These are phyloP conservation scores for Triticum timopheevii DNA, from an alignment of 176 grass and related monocot genomes.

Conservation along the genomic window DNA sequence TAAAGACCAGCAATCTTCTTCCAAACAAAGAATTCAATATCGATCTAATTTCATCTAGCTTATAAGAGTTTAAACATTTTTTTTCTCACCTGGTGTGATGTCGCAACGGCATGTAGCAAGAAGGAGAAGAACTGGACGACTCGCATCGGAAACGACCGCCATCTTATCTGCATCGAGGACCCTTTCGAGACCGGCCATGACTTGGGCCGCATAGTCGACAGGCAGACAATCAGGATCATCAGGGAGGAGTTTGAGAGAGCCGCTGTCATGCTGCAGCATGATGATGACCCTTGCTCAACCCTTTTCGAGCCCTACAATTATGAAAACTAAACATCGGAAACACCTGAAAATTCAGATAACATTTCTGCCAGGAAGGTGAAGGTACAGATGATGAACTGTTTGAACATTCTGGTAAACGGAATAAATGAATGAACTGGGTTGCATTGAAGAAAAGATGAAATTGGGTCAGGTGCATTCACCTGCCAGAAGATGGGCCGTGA, in stretches of 20 bases:
- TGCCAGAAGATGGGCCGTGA: neutral
- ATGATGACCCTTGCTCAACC: slow-evolving; percentile 27
- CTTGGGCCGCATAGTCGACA: slow-evolving; percentile 54
- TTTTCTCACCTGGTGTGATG: neutral
- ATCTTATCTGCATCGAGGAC: slow-evolving; percentile 70
- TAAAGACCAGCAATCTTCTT: neutral
- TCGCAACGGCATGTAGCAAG: slow-evolving; percentile 26
- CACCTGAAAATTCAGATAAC: neutral
- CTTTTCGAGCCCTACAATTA: slow-evolving; percentile 42
- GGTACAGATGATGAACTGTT: neutral
- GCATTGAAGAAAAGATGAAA: neutral
- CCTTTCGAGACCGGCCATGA: slow-evolving; percentile 60
- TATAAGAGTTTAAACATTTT: neutral
- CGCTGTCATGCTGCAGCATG: slow-evolving; percentile 37
- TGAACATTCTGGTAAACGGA: neutral
- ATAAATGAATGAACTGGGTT: neutral
- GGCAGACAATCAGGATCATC: slow-evolving; percentile 44
- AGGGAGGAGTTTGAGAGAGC: slow-evolving; percentile 61
- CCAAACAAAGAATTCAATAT: neutral
- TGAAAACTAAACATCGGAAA: neutral
- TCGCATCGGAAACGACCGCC: slow-evolving; percentile 52
- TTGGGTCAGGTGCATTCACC: neutral
- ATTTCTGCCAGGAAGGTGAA: neutral
- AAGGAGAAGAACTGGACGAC: slow-evolving; percentile 60
- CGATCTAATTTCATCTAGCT: neutral